Evolutionary conservation across 352 stramenopile species (phyloP), one percentile per base, ranked within the genome.

Genomic region (Phytophthora macrochlamydospora): DNA sequence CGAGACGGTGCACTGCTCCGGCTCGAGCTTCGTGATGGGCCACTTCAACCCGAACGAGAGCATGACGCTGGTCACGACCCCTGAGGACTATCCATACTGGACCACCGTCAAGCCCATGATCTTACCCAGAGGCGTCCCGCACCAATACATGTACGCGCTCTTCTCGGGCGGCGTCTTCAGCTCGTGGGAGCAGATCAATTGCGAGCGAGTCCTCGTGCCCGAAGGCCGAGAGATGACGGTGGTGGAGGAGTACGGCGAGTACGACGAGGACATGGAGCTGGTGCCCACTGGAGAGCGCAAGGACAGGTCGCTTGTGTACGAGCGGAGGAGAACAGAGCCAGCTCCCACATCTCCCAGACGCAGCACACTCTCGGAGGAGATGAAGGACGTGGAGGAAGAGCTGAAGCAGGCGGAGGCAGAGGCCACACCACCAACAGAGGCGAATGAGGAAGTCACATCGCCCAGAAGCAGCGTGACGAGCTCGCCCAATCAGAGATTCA

Each of bases 81-180:
- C 97, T 0, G 93, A 98, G n/a, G 81, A 90, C 4, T 99, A 99
- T 77, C 97, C 97, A 7, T 85, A 98, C 50, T 99, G 97, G 97
- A 95, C 81, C 28, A 99, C 97, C 1, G 72, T 82, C 31, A 93
- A 97, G 69, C 97, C 97, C 45, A 86, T 99, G 57, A 93, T 99
- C 9, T 71, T 99, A 52, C 90, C 90, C 24, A 71, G 86, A 12
- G 87, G 90, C 13, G 82, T 94, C 28, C 79, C 81, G 2, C 87
- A 97, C 53, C 89, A 89, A 67, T 98, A 98, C 77, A 97, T 93
- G 76, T 98, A 97, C 62, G 86, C 87, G 42, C 69, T 97, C 14
- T 97, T 97, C 65, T 91, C 90, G 2, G 91, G 87, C 31, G 90
- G 89, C 32, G 74, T 81, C 4, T 94, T 97, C 63, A 91, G 86